Evolutionary conservation across 768 basidiomycete species (phyloP).

Genomic region (Suillus spraguei): DNA sequence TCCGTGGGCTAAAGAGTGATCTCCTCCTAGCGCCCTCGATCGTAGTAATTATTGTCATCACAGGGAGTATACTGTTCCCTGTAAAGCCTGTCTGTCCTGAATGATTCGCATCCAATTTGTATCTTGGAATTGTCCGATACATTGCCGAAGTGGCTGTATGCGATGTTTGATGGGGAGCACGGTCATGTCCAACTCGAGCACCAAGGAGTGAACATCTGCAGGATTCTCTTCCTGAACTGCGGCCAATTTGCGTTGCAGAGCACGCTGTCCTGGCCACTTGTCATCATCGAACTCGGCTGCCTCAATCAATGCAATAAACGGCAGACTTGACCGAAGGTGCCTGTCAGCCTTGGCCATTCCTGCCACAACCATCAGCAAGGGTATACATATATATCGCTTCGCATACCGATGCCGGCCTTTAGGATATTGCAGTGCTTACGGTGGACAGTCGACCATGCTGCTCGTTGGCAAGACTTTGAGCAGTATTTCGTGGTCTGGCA

Average conservation of each 20-base stretch:
- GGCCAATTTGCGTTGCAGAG: not conserved
- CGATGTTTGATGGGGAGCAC: conserved; percentile 2
- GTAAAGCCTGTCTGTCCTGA: not conserved
- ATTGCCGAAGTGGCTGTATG: not conserved
- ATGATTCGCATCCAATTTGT: conserved; percentile 2
- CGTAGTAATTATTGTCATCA: conserved; percentile 2
- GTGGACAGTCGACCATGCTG: not conserved
- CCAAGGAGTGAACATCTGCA: conserved; percentile 1
- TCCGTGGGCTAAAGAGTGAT: conserved; percentile 1
- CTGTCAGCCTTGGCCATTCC: conserved; percentile 2
- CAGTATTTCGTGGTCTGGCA: conserved; percentile 6
- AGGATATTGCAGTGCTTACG: not conserved
- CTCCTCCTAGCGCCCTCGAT: conserved; percentile 5
- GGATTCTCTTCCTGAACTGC: not conserved
- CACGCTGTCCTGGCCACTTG: conserved; percentile 2
- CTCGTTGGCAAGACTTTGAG: conserved; percentile 1
- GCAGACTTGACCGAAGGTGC: conserved; percentile 2
- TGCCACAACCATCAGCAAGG: not conserved
- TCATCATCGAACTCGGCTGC: not conserved
- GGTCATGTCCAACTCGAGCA: conserved; percentile 1
- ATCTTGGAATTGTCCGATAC: conserved; percentile 1
- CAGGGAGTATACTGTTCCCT: not conserved
- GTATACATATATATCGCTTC: not conserved
- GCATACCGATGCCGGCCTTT: not conserved
- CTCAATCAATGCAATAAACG: conserved; percentile 1